Evolutionary conservation across 164 flowering plant genomes (phyloP).

Genomic region (Nymphaea colorata): DNA sequence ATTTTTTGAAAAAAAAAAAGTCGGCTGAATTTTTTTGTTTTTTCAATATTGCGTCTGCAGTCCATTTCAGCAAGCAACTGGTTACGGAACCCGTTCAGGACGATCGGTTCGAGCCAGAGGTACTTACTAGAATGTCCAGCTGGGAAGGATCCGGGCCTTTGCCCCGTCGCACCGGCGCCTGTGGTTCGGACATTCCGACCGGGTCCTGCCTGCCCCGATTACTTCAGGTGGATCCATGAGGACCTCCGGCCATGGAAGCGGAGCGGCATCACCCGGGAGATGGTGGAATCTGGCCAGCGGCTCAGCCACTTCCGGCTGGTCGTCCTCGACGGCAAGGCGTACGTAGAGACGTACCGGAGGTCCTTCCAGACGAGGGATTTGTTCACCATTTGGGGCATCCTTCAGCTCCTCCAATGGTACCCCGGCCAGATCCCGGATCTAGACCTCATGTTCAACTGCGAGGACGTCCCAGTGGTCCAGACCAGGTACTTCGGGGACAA

Average conservation of each 20-base stretch:
- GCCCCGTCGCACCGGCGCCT: no score
- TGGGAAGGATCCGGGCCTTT: no score
- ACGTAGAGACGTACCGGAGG: conserved; percentile 19
- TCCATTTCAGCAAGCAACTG: no score
- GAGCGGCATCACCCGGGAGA: conserved; percentile 31
- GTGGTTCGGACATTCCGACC: background rate
- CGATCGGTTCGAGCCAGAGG: no score
- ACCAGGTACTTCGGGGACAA: conserved; percentile 6
- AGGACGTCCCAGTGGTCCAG: conserved; percentile 22
- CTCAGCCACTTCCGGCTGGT: conserved; percentile 24
- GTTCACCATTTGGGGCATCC: conserved; percentile 44
- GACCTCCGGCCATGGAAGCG: conserved; percentile 36
- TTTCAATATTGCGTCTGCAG: no score
- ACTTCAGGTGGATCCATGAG: conserved; percentile 50
- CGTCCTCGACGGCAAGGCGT: conserved; percentile 22
- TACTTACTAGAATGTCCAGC: no score
- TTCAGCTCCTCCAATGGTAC: conserved; percentile 35
- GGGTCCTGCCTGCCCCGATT: conserved; percentile 23
- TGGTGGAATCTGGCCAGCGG: conserved; percentile 19
- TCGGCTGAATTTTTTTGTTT: no score
- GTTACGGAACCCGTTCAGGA: no score
- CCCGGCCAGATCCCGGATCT: conserved; percentile 36
- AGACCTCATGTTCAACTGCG: conserved; percentile 36
- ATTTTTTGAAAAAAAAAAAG: no score
- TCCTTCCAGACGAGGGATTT: conserved; percentile 29